Percentiles rank a stretch among this genome's conserved stretches.
Evolutionary conservation across 202 grass and related monocot species (phyloP).

Genomic region (Zizania palustris): DNA sequence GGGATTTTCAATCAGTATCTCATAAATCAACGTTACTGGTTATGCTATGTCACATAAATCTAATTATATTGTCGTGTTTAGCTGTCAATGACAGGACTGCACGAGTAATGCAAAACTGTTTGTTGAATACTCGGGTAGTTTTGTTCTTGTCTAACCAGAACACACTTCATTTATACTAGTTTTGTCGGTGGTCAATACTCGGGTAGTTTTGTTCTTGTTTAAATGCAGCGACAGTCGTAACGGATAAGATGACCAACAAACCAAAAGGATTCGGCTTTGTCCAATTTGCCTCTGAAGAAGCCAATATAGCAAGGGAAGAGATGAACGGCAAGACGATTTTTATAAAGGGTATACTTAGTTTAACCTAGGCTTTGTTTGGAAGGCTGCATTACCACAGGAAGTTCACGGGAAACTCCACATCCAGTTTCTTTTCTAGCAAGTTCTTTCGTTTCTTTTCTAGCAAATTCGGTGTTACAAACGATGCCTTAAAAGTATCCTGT

Average conservation of each 20-base stretch:
- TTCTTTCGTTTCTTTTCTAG: not conserved
- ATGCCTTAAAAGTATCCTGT: not conserved
- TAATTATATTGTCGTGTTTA: no score
- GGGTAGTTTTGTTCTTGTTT: conserved; percentile 29
- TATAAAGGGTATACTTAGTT: not conserved
- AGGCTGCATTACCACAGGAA: not conserved
- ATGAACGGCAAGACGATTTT: conserved; percentile 77
- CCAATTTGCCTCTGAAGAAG: conserved; percentile 78
- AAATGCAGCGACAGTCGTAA: conserved; percentile 62
- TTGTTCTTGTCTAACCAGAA: not conserved
- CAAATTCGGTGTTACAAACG: not conserved
- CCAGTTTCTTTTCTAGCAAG: no score
- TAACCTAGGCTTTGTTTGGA: not conserved
- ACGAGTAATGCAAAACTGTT: no score
- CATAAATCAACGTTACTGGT: no score
- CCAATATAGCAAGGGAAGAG: conserved; percentile 61
- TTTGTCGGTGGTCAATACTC: conserved; percentile 4
- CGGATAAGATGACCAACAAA: conserved; percentile 57
- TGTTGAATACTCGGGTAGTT: no score
- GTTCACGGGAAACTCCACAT: not conserved
- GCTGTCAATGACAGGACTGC: no score
- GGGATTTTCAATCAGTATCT: no score
- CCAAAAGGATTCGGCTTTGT: conserved; percentile 91
- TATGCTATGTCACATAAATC: no score
- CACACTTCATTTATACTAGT: not conserved